Percentiles rank a stretch among this genome's conserved stretches.
phyloP scores from a whole-genome alignment of 345 rosid species.

The Draba incana region DNA sequence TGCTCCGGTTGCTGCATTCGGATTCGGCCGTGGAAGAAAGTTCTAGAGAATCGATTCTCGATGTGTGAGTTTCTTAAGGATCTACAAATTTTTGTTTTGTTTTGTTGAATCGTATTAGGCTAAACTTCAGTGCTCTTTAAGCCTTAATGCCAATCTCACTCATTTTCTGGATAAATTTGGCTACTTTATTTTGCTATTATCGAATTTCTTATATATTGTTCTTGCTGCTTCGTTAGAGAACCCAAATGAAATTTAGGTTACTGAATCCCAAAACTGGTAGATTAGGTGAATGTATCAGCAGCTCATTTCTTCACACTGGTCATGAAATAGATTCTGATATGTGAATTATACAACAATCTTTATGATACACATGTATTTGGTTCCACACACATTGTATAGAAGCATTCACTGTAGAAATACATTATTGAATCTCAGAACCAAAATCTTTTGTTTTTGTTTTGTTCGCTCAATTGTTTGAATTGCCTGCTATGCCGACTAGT shows the following conservation, averaged over 20 bases:
- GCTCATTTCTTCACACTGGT: not conserved
- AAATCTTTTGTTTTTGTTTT: not conserved
- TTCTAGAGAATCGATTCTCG: conserved; percentile 27
- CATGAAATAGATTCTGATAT: not conserved
- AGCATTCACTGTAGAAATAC: not conserved
- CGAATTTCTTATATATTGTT: not conserved
- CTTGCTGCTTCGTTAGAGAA: conserved; percentile 1
- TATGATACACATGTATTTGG: conserved; percentile 19
- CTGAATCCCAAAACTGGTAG: not conserved
- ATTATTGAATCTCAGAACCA: not conserved
- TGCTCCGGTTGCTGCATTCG: conserved; percentile 20
- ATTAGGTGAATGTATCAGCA: not conserved
- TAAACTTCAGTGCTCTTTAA: conserved; percentile 5
- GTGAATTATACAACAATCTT: conserved; percentile 12
- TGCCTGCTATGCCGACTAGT: conserved; percentile 84
- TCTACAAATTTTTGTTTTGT: conserved; percentile 25
- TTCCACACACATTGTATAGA: not conserved
- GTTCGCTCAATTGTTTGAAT: conserved; percentile 55
- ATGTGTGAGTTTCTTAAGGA: not conserved
- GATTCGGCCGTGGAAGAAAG: conserved; percentile 49
- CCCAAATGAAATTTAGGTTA: not conserved
- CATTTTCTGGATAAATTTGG: conserved; percentile 13
- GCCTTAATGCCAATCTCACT: conserved; percentile 3
- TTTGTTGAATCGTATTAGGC: conserved; percentile 13
- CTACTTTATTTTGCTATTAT: not conserved